These are phyloP conservation scores for Fusarium concolor DNA, from an alignment of 2,329 filamentous ascomycete genomes.

Conservation along the genomic window DNA sequence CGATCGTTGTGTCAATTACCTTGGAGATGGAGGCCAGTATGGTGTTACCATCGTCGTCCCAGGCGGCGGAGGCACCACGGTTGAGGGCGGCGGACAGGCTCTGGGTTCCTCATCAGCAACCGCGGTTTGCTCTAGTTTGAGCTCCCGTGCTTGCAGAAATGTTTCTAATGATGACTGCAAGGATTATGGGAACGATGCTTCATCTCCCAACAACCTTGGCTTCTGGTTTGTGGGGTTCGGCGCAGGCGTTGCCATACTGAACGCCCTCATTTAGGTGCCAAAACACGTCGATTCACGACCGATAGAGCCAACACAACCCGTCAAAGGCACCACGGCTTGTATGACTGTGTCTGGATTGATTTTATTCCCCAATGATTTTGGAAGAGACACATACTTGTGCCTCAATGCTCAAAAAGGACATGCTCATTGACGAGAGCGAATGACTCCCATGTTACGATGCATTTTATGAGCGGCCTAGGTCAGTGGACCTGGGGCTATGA, in stretches of 20 bases:
- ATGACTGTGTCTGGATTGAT: neutral
- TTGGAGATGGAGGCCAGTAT: slow-evolving; percentile 57
- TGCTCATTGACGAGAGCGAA: neutral
- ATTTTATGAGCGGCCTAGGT: slow-evolving; percentile 17
- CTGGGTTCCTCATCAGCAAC: slow-evolving; percentile 61
- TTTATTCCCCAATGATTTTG: neutral
- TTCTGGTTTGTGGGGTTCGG: slow-evolving; percentile 29
- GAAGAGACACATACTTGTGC: neutral
- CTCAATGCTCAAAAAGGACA: neutral
- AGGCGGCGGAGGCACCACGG: slow-evolving; percentile 64
- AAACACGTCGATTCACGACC: neutral
- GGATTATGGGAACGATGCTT: slow-evolving; percentile 37
- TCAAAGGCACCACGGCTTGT: neutral
- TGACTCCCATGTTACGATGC: slow-evolving; percentile 4
- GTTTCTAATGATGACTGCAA: slow-evolving; percentile 57
- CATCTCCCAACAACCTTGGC: slow-evolving; percentile 10
- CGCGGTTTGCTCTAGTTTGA: slow-evolving; percentile 67
- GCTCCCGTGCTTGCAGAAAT: slow-evolving; percentile 62
- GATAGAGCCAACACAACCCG: neutral
- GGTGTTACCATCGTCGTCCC: slow-evolving; percentile 69
- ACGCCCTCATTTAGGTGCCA: slow-evolving; percentile 15
- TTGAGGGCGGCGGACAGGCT: slow-evolving; percentile 55
- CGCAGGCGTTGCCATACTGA: slow-evolving; percentile 26
- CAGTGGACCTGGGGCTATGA: slow-evolving; percentile 8
- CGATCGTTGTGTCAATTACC: slow-evolving; percentile 62